Base-by-base conservation (phyloP, 2,329 filamentous ascomycete species). In the Diaporthe sp. region DNA sequence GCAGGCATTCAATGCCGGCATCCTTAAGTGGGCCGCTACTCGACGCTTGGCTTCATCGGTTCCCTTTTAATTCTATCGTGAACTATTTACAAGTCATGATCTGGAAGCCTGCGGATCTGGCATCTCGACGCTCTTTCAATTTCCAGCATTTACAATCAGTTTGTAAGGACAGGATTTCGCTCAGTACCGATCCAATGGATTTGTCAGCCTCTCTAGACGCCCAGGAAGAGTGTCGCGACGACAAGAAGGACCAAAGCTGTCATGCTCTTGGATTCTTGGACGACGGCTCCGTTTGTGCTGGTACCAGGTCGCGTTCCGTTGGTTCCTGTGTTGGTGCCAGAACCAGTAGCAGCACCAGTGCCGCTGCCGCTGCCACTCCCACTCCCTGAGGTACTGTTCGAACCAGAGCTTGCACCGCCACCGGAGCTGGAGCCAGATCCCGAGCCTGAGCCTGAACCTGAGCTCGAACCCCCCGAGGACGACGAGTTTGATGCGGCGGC, bases 401-500 rank as follows among this genome's bases (percentile, higher is more conserved):
- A 66, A 7, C 63, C 47, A 12, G 63, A 68, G 39, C 39, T 9
- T 35, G 3, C 30, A n/a, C 53, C 30, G 53, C 55, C 55, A 13
- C 55, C 55, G 22, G 19, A n/a, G 30, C 63, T 19, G 9, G 44
- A 51, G 13, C 44, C 13, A 2, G 59, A 63, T 1, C 59, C 25
- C 1, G 59, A 65, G 30, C 59, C 8, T 2, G 59, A 63, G 9
- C 59, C 10, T 32, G 59, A 65, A 1, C 59, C 61, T 7, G 61
- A 68, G 47, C 63, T 4, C 22, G 63, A 68, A 12, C 63, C 63
- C 1, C 63, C 63, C 1, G 63, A 68, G 8, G 63, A 68, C 22
- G 63, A 68, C 0, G 63, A 68, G n/a, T 68, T 68, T 4, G 63
- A 66, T 6, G 44, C 13, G 10, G 63, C 30, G n/a, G 74, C 80